Evolutionary conservation across 306 rosid genomes (phyloP).

Genomic region (Comarum palustre): DNA sequence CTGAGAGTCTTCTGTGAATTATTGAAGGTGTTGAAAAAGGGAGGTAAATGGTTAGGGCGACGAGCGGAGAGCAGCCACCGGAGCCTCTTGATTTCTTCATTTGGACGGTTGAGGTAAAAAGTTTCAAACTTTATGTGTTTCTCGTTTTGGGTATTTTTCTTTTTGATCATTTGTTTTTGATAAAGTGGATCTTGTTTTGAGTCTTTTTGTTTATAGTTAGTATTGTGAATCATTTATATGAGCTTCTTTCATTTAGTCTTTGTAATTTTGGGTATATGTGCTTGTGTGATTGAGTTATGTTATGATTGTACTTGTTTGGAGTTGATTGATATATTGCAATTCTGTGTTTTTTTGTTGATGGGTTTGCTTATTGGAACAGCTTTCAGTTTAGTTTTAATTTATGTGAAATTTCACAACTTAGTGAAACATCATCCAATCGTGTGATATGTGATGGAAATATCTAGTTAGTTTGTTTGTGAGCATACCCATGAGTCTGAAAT

Average conservation of each 20-base stretch:
- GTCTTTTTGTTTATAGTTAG: not conserved
- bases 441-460: not conserved
- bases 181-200: slow-evolving; percentile 15
- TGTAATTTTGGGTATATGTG: not conserved
- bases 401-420: not conserved
- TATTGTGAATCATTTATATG: not conserved
- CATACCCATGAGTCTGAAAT: not conserved
- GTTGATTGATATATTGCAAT: not conserved
- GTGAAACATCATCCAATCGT: not conserved
- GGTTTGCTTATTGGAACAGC: slow-evolving; percentile 2
- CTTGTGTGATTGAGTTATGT: not conserved
- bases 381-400: not conserved
- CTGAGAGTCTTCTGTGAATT: slow-evolving; percentile 10
- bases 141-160: not conserved
- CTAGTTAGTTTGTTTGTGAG: not conserved
- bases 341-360: not conserved
- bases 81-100: slow-evolving; percentile 99
- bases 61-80: slow-evolving; percentile 80
- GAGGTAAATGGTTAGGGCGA: slow-evolving; percentile 52
- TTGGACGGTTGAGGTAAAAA: slow-evolving; percentile 94
- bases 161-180: slow-evolving; percentile 7
- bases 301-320: slow-evolving; percentile 1
- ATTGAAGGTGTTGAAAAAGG: slow-evolving; percentile 10
- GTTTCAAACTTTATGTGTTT: slow-evolving; percentile 11
- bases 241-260: not conserved